These are phyloP conservation scores for Penicillium silybi DNA, from an alignment of 495 filamentous ascomycete genomes.

Conservation along the genomic window DNA sequence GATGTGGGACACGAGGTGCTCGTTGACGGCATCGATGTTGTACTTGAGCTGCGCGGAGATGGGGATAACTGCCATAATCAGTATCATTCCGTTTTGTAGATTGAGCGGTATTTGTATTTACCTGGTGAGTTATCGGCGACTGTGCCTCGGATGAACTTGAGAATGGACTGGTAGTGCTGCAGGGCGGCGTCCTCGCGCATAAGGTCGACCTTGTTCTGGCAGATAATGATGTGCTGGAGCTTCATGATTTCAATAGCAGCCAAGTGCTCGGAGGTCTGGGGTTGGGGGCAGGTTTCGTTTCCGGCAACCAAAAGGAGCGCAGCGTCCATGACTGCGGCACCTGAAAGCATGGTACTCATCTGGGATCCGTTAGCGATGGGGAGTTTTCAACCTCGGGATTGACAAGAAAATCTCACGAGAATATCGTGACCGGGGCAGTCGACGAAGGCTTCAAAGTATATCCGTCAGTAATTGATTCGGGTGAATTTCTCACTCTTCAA, in stretches of 20 bases:
- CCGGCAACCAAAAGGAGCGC: slow-evolving; percentile 94
- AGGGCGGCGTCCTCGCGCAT: slow-evolving; percentile 92
- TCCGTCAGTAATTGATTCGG: not conserved
- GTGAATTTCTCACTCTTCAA: not conserved
- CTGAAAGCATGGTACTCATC: slow-evolving; percentile 99
- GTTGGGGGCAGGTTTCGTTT: slow-evolving; percentile 97
- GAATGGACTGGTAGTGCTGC: slow-evolving; percentile 89
- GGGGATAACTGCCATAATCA: slow-evolving; percentile 62
- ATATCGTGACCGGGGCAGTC: slow-evolving; percentile 74
- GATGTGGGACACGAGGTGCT: slow-evolving; percentile 86
- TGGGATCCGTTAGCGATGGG: slow-evolving; percentile 5
- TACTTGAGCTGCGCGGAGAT: slow-evolving; percentile 99
- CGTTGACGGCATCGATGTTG: slow-evolving; percentile 98
- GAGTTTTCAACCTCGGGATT: not conserved
- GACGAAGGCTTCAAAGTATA: not conserved
- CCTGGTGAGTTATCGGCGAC: slow-evolving; percentile 86
- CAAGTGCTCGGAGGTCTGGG: slow-evolving; percentile 98
- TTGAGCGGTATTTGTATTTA: too few species aligned
- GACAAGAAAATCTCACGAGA: slow-evolving; percentile 46
- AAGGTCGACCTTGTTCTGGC: slow-evolving; percentile 98
- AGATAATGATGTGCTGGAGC: slow-evolving; percentile 94
- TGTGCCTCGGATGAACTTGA: slow-evolving; percentile 96
- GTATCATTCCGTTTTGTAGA: too few species aligned
- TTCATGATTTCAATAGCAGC: slow-evolving; percentile 99
- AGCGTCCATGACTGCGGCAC: slow-evolving; percentile 98